Conservation (phyloP, 768 basidiomycete genomes). For the Trametes sanguinea region DNA sequence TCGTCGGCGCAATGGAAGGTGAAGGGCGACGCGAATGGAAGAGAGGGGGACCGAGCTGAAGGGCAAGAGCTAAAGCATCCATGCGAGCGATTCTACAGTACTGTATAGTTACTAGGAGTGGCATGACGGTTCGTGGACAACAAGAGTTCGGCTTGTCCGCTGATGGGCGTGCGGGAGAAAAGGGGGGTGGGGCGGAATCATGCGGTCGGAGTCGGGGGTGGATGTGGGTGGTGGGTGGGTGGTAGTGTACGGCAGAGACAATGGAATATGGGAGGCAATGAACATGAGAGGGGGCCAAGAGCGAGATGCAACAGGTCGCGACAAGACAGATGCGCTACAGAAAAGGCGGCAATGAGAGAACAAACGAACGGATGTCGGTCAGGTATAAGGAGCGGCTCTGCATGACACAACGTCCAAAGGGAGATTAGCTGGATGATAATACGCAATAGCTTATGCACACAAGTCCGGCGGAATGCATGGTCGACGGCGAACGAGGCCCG, state of each 20-base stretch:
- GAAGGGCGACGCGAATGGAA: slow-evolving; percentile 1
- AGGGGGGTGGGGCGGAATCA: neutral
- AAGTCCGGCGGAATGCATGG: neutral
- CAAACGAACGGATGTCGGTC: slow-evolving; percentile 9
- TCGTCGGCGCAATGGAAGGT: neutral
- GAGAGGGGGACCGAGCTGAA: slow-evolving; percentile 3
- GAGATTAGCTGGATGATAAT: slow-evolving; percentile 1
- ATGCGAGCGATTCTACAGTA: slow-evolving; percentile 14
- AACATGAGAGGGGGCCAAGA: neutral
- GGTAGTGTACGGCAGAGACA: neutral
- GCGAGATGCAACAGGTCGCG: neutral
- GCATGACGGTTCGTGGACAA: slow-evolving; percentile 14
- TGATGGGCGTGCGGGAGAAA: neutral
- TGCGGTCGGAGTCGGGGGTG: no score
- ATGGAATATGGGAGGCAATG: neutral
- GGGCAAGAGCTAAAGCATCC: slow-evolving; percentile 5
- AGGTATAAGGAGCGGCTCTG: slow-evolving; percentile 16
- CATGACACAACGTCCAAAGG: slow-evolving; percentile 9
- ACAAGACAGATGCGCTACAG: neutral
- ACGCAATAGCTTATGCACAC: neutral
- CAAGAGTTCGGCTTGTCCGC: slow-evolving; percentile 9
- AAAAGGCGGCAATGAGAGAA: neutral
- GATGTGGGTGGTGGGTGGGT: no score
- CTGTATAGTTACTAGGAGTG: slow-evolving; percentile 6
- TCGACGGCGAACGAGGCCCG: neutral